phyloP scores from a whole-genome alignment of 495 filamentous ascomycete genomes.

The Penicillium coffeae region DNA sequence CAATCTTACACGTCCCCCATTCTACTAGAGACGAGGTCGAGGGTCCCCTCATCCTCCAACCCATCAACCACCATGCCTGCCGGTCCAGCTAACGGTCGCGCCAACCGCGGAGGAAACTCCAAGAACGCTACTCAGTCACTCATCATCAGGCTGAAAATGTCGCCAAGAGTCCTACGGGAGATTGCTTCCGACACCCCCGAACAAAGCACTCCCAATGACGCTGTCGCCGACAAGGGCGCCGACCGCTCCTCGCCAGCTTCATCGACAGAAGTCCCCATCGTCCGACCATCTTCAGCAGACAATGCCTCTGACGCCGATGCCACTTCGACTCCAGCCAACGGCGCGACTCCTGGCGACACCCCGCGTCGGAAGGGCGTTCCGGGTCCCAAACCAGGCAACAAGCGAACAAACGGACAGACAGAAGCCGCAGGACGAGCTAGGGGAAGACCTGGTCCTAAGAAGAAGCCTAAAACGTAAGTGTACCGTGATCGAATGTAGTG shows the following conservation, averaged over 20 bases:
- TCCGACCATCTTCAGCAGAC: constrained; percentile 51
- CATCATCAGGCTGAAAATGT: constrained; percentile 53
- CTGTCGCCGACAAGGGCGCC: constrained; percentile 40
- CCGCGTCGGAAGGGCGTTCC: constrained; percentile 52
- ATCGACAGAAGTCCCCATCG: constrained; percentile 44
- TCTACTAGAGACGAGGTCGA: constrained; percentile 1
- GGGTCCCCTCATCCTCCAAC: constrained; percentile 1
- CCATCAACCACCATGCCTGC: constrained; percentile 27
- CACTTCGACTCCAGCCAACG: constrained; percentile 47
- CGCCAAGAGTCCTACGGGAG: constrained; percentile 40
- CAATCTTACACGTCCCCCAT: background rate
- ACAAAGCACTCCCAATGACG: constrained; percentile 17
- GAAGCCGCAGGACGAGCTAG: constrained; percentile 61
- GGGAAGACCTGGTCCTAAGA: constrained; percentile 92
- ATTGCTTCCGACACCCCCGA: constrained; percentile 36
- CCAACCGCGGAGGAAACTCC: constrained; percentile 28
- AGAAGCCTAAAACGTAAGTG: constrained; percentile 81
- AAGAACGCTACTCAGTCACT: constrained; percentile 37
- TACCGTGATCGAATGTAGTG: too few relatives aligned
- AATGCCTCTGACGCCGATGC: constrained; percentile 55
- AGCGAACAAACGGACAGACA: constrained; percentile 56
- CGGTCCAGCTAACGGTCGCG: constrained; percentile 35
- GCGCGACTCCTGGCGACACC: constrained; percentile 53
- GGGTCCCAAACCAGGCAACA: constrained; percentile 54
- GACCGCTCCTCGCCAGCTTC: constrained; percentile 47